Conservation (phyloP, 495 filamentous ascomycete species). For the Penicillium turbatum region DNA sequence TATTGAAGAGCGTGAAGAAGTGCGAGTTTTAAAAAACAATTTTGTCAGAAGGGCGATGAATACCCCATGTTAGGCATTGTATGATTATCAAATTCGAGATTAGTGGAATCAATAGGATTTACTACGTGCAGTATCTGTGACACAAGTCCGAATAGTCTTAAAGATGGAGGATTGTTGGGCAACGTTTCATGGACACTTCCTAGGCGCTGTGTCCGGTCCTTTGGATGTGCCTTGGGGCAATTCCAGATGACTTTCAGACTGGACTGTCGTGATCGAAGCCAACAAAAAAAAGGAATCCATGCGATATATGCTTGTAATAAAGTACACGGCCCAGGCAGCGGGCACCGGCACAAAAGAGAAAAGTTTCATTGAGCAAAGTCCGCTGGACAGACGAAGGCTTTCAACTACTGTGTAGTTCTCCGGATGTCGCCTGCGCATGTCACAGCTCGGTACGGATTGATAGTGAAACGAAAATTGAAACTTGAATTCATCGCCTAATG, state of each 20-base stretch:
- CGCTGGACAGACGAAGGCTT: background rate
- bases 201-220: background rate
- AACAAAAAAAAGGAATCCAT: slow-evolving; percentile 25
- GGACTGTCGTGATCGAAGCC: background rate
- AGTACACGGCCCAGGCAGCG: slow-evolving; percentile 29
- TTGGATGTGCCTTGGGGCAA: background rate
- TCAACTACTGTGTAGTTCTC: background rate
- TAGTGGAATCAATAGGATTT: slow-evolving; percentile 6
- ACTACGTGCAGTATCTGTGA: background rate
- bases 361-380: slow-evolving; percentile 4
- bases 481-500: background rate
- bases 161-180: background rate
- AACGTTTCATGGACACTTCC: background rate
- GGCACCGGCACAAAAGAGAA: slow-evolving; percentile 18
- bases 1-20: slow-evolving; percentile 24
- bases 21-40: background rate
- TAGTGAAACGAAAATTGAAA: background rate
- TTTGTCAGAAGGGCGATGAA: slow-evolving; percentile 2
- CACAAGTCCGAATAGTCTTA: background rate
- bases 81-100: slow-evolving; percentile 11
- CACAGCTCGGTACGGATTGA: background rate
- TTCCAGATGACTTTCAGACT: background rate
- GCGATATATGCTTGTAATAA: slow-evolving; percentile 41
- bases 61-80: slow-evolving; percentile 14
- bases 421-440: background rate